Evolutionary conservation across 2,329 filamentous ascomycete species (phyloP).

Genomic region (Erysiphe pulchra): DNA sequence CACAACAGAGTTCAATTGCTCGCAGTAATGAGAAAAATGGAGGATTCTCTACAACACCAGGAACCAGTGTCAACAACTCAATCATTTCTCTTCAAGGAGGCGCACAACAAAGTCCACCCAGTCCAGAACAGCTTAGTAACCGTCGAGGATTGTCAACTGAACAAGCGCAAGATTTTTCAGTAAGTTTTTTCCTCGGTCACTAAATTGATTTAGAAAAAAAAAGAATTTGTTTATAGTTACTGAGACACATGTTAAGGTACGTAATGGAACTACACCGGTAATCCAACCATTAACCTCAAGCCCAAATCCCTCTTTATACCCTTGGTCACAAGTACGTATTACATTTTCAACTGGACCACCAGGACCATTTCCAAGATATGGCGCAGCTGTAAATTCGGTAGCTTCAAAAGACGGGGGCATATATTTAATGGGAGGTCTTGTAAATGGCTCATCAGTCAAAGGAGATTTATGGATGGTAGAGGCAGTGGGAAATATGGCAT

Average conservation of each 20-base stretch:
- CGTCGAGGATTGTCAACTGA: constrained; percentile 24
- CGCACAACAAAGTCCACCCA: constrained; percentile 8
- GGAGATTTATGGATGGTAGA: constrained; percentile 97
- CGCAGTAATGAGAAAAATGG: constrained; percentile 24
- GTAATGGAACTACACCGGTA: constrained; percentile 21
- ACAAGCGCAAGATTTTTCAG: constrained; percentile 15
- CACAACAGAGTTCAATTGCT: constrained; percentile 22
- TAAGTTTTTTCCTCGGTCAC: constrained; percentile 6
- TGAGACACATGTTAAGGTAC: constrained; percentile 18
- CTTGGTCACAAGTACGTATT: constrained; percentile 78
- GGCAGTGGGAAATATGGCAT: constrained; percentile 62
- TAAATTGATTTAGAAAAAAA: neutral
- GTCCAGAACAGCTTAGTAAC: constrained; percentile 22
- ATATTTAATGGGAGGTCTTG: constrained; percentile 90
- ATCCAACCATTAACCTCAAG: constrained; percentile 8
- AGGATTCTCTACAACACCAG: constrained; percentile 43
- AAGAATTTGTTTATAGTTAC: neutral
- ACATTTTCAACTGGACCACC: constrained; percentile 62
- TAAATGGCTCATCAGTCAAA: constrained; percentile 86
- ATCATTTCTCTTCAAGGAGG: constrained; percentile 37
- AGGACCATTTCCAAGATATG: constrained; percentile 87
- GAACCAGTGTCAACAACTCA: constrained; percentile 18
- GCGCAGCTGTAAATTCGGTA: constrained; percentile 76
- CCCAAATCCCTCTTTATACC: constrained; percentile 51
- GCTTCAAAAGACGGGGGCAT: constrained; percentile 93